Evolutionary conservation across 106 monocot genomes (phyloP), one percentile per base, ranked within the genome.

Genomic region (Dioscorea alata): DNA sequence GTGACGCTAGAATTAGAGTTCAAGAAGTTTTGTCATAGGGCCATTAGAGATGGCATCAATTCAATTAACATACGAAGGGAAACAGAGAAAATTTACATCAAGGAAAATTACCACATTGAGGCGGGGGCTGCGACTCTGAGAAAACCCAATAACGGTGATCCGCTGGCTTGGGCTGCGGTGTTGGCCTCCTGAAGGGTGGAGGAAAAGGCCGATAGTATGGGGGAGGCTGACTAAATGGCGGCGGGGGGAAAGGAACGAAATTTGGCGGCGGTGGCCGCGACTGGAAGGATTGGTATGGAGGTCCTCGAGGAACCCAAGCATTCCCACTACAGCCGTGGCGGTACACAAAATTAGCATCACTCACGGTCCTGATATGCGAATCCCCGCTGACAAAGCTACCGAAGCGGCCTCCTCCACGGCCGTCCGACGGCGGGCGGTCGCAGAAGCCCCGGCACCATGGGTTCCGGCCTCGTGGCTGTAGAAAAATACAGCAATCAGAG

Each of bases 141-240:
- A 22, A 71, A 16, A 62, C 63, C 93, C 93, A 93, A 16, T 70
- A 64, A 52, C 93, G 42, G 68, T 67, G 73, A 78, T 84, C 83
- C 4, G 83, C 82, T 14, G 77, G 73, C 64, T 52, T 79, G 9
- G 80, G 75, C 17, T 62, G 73, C 25, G 23, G 65, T 22, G 13
- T 2, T 7, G 15, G 19, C 25, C 22, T 49, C 17, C 13, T 60
- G 51, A 51, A 34, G 13, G n/a, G 22, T 51, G 65, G 77, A 63
- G 64, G 73, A 33, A 5, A 33, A 18, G 54, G 69, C 13, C 57
- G 35, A 60, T 66, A 59, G 13, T 21, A 35, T 59, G 66, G 58
- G 19, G 75, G 58, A 9, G 21, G 25, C 42, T 54, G 64, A 48
- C 48, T 23, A 42, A 58, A 66, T 20, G 19, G 28, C 23, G 67